Evolutionary conservation across 2,329 filamentous ascomycete species (phyloP).

Genomic region (Xylaria sp.): DNA sequence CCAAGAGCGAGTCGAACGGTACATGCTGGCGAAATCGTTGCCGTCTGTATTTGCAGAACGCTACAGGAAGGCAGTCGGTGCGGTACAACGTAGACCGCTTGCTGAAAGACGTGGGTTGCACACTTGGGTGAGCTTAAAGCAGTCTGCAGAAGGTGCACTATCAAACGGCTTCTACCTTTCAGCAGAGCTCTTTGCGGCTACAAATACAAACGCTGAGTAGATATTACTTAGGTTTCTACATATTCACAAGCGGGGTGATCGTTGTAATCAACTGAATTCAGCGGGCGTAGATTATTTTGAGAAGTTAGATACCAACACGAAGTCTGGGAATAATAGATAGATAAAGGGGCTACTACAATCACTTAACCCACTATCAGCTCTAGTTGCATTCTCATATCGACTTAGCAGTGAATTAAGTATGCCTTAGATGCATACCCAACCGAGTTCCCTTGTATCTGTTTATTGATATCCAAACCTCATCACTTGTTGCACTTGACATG

Average conservation of each 20-base stretch:
- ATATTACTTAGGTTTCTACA: background rate
- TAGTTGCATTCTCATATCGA: background rate
- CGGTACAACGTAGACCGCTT: slow-evolving; percentile 33
- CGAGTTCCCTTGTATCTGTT: background rate
- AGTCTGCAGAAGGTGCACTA: background rate
- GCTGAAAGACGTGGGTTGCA: slow-evolving; percentile 14
- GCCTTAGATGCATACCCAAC: background rate
- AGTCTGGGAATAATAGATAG: no score
- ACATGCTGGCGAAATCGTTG: slow-evolving; percentile 17
- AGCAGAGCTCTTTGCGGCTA: background rate
- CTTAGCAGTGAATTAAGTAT: background rate
- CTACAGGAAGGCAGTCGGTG: slow-evolving; percentile 29
- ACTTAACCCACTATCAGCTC: background rate
- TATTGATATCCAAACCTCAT: background rate
- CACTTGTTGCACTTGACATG: background rate
- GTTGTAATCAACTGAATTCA: background rate
- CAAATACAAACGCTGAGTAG: background rate
- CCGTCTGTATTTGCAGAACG: slow-evolving; percentile 20
- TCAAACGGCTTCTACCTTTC: slow-evolving; percentile 9
- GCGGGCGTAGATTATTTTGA: background rate
- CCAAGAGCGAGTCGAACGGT: slow-evolving; percentile 27
- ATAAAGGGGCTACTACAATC: background rate
- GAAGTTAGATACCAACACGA: background rate
- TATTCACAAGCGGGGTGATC: background rate
- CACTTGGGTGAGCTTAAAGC: slow-evolving; percentile 3